Evolutionary conservation across 2,329 filamentous ascomycete genomes (phyloP), one percentile per base, ranked within the genome.

Genomic region (Aaosphaeria pasadenensis): DNA sequence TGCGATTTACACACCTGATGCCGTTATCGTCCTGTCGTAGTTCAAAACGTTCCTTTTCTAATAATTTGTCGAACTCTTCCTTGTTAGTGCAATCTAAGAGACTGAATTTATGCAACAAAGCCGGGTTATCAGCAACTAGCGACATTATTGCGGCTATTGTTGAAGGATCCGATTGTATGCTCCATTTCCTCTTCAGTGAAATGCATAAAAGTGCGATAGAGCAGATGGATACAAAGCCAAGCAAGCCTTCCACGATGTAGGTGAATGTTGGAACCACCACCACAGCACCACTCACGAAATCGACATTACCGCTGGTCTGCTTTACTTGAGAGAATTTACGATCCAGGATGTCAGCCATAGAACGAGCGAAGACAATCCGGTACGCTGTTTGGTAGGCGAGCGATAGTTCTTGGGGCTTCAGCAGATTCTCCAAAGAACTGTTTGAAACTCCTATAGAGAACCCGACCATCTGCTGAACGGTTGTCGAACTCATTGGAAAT

Each of bases 91-190:
- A 53, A 31, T 69, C 66, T 3, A 66, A 35, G 2, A 48, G 33
- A 6, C 51, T 51, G 5, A 70, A 60, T 4, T 60, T 51, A 0
- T 30, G 6, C 0, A 71, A 52, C 1, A 69, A 13, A 0, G 43
- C 6, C 5, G 51, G 11, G 28, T 66, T 56, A 1, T 70, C 60
- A 0, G 66, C 60, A 0, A 64, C 57, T 0, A 73, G 28, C 0
- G 53, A 45, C 69, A 74, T 73, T 5, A 71, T n/a, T 3, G 62
- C 56, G 0, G 66, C 63, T 5, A 75, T 60, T 0, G 67, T 71
- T 17, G 50, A 62, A 0, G 71, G 72, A 52, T 75, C 64, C 0
- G 60, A 58, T 0, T 32, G 38, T 2, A 73, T 43, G n/a, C 55
- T 55, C 5, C 53, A 46, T 1, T 33, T 47, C 6, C 62, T 58